These are phyloP conservation scores for Bolboschoenoplectus hybrid DNA, from an alignment of 202 grass and related monocot genomes.

Conservation along the genomic window DNA sequence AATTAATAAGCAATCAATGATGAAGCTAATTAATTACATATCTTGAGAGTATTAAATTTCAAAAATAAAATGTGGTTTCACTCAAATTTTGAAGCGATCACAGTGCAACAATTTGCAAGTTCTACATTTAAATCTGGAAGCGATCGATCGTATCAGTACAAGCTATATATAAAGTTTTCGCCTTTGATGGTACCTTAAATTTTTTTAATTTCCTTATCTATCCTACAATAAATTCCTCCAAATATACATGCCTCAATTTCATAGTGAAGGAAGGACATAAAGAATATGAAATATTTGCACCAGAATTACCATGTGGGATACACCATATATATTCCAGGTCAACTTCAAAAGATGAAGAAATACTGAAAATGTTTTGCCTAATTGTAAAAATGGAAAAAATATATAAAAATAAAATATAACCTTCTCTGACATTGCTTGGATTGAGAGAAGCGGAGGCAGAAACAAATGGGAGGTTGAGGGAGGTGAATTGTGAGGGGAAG, in stretches of 20 bases:
- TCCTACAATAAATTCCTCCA: not conserved
- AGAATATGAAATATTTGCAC: not conserved
- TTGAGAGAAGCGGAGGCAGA: constrained; percentile 21
- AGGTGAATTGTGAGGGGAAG: constrained; percentile 16
- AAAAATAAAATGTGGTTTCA: constrained; percentile 15
- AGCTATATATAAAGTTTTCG: not conserved
- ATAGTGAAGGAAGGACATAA: not conserved
- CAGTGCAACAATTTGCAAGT: not conserved
- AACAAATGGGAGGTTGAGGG: not conserved
- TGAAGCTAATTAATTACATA: not conserved
- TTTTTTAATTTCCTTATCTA: not conserved
- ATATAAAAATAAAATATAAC: not conserved
- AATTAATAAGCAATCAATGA: not conserved
- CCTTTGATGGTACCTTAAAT: not conserved
- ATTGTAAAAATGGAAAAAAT: not conserved
- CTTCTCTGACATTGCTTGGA: constrained; percentile 29
- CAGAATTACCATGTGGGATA: not conserved
- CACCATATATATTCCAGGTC: not conserved
- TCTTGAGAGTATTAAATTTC: not conserved
- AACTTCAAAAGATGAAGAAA: not conserved
- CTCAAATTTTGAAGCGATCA: not conserved
- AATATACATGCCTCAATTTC: not conserved
- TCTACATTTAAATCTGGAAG: not conserved
- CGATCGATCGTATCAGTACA: too few relatives aligned
- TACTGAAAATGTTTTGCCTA: not conserved